These are phyloP conservation scores for Suhomyces anneliseae DNA, from an alignment of 1,139 yeast genomes.

Conservation along the genomic window DNA sequence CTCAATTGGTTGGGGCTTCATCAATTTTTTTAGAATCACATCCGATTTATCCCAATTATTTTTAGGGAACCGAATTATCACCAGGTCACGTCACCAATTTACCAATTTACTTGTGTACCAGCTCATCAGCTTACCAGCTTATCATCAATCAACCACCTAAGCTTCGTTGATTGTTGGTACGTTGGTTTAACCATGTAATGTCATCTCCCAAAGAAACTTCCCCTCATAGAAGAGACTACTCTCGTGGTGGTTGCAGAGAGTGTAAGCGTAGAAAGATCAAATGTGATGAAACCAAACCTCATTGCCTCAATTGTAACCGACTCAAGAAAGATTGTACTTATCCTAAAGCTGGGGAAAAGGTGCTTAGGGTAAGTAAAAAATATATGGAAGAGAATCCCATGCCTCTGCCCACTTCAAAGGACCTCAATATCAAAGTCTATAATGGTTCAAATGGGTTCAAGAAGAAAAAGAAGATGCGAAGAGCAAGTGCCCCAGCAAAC, in stretches of 20 bases:
- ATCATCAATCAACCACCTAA: background rate
- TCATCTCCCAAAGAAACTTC: slow-evolving; percentile 7
- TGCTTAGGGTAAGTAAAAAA: slow-evolving; percentile 17
- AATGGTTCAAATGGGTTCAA: slow-evolving; percentile 10
- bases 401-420: slow-evolving; percentile 7
- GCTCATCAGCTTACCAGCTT: background rate
- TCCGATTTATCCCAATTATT: too few relatives aligned
- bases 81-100: too few relatives aligned
- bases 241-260: slow-evolving; percentile 26
- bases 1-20: too few relatives aligned
- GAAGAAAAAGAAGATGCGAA: slow-evolving; percentile 3
- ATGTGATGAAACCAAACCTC: slow-evolving; percentile 59
- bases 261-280: slow-evolving; percentile 37
- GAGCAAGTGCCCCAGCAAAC: background rate
- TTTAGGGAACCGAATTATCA: too few relatives aligned
- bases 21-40: too few relatives aligned
- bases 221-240: slow-evolving; percentile 15
- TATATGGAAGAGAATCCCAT: slow-evolving; percentile 12
- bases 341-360: slow-evolving; percentile 20
- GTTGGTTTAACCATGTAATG: slow-evolving; percentile 2
- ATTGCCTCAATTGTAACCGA: slow-evolving; percentile 45
- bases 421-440: slow-evolving; percentile 13
- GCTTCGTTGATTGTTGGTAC: background rate
- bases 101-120: too few relatives aligned
- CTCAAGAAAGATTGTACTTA: slow-evolving; percentile 23